Percentiles rank a stretch among this genome's conserved stretches.
Evolutionary conservation across 768 basidiomycete species (phyloP).

Genomic region (Lenzites betulinus): DNA sequence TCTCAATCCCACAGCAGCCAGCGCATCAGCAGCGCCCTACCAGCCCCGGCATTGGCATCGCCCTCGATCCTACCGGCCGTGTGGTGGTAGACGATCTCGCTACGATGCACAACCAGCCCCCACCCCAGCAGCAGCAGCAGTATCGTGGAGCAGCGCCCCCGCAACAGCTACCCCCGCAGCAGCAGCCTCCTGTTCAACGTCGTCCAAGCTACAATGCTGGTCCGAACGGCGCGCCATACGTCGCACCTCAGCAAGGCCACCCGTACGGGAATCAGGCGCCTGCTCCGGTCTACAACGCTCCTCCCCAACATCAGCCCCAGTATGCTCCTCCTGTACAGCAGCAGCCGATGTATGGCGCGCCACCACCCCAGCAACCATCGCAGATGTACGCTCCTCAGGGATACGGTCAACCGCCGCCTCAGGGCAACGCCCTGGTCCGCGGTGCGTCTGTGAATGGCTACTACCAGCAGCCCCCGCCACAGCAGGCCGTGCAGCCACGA

Average conservation of each 20-base stretch:
- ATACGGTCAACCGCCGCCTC: slow-evolving; percentile 14
- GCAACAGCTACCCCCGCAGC: slow-evolving; percentile 29
- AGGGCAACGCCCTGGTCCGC: slow-evolving; percentile 25
- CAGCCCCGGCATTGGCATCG: slow-evolving; percentile 80
- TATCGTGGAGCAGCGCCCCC: slow-evolving; percentile 45
- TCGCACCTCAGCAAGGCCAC: slow-evolving; percentile 27
- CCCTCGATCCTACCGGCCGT: slow-evolving; percentile 75
- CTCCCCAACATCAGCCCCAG: slow-evolving; percentile 16
- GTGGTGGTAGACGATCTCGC: slow-evolving; percentile 84
- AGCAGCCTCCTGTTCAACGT: slow-evolving; percentile 32
- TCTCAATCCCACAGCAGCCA: slow-evolving; percentile 25
- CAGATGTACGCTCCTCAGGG: slow-evolving; percentile 20
- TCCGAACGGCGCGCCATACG: slow-evolving; percentile 33
- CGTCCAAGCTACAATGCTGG: slow-evolving; percentile 22
- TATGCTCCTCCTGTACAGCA: slow-evolving; percentile 30
- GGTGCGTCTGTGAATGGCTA: slow-evolving; percentile 34
- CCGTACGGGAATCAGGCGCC: slow-evolving; percentile 23
- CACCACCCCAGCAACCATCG: slow-evolving; percentile 21
- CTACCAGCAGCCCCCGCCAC: slow-evolving; percentile 34
- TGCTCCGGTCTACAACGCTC: slow-evolving; percentile 27
- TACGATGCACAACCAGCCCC: slow-evolving; percentile 40
- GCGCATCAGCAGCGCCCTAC: slow-evolving; percentile 51
- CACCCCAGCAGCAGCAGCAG: slow-evolving; percentile 33
- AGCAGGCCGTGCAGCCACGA: slow-evolving; percentile 39
- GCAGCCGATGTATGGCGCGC: slow-evolving; percentile 26